Evolutionary conservation across 2,329 filamentous ascomycete species (phyloP).

Genomic region (Aspergillus sp.): DNA sequence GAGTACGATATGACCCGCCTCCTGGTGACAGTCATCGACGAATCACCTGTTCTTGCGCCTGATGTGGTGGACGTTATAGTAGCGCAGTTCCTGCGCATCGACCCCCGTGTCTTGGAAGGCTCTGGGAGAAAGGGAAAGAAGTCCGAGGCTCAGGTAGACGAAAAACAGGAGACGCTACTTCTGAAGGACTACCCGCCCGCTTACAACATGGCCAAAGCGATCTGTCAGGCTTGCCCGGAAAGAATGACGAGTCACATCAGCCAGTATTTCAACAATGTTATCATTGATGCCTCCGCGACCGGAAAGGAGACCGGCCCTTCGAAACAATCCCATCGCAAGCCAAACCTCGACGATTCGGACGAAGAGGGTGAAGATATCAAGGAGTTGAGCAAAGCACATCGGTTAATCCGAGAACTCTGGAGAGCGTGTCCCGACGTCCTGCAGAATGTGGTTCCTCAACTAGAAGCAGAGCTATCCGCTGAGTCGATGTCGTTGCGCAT

Average conservation of each 20-base stretch:
- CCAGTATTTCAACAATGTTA: slow-evolving; percentile 96
- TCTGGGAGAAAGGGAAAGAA: slow-evolving; percentile 59
- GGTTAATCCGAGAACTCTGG: slow-evolving; percentile 88
- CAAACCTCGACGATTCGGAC: slow-evolving; percentile 60
- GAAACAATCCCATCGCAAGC: slow-evolving; percentile 43
- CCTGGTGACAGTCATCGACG: slow-evolving; percentile 81
- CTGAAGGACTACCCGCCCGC: slow-evolving; percentile 85
- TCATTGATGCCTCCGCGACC: slow-evolving; percentile 76
- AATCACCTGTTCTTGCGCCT: slow-evolving; percentile 72
- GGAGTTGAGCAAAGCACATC: slow-evolving; percentile 86
- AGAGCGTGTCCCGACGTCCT: slow-evolving; percentile 84
- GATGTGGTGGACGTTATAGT: slow-evolving; percentile 90
- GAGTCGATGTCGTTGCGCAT: slow-evolving; percentile 85
- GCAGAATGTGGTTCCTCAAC: slow-evolving; percentile 87
- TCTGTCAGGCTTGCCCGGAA: slow-evolving; percentile 85
- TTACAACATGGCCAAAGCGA: slow-evolving; percentile 93
- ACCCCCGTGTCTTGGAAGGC: slow-evolving; percentile 57
- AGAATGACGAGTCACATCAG: slow-evolving; percentile 94
- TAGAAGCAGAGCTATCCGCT: slow-evolving; percentile 87
- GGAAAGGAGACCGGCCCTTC: slow-evolving; percentile 54
- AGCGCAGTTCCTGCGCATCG: slow-evolving; percentile 89
- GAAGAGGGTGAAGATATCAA: slow-evolving; percentile 80
- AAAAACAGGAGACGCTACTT: slow-evolving; percentile 78
- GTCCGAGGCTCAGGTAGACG: slow-evolving; percentile 59
- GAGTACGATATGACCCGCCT: slow-evolving; percentile 89